Base-by-base conservation (phyloP, 768 basidiomycete genomes). In the Xanthoconium purpureum region DNA sequence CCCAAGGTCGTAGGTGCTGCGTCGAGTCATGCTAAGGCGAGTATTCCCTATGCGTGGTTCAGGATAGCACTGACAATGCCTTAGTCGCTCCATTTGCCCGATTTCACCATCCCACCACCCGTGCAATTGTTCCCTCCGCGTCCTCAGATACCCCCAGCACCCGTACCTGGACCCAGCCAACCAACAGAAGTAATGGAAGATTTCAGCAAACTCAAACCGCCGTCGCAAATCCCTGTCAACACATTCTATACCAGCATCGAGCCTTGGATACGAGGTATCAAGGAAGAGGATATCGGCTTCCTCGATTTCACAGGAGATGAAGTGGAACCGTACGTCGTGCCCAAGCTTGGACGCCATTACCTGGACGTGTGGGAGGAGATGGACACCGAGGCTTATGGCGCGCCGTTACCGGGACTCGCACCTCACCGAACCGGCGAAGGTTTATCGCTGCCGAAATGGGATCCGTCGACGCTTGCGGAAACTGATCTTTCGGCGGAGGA, bases 241-340 rank as follows among this genome's bases (percentile, higher is more conserved):
- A 93, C 92, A 1, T 98, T 97, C 68, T 94, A 94, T 72, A 78
- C 87, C 28, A 88, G 85, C 64, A 84, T 96, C 45, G 96, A 98
- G 65, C 89, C 91, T 12, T 99, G 90, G 78, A 77, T 95, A 66
- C 86, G 94, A 49, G 83, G 84, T 24, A 85, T 98, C 43, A 88
- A 88, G 59, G 97, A 98, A 73, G 97, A 98, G 71, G 97, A 99
- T 67, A 75, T 98, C 30, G 96, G 96, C 3, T 95, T 94, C 72
- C 79, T 99, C 50, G 89, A 92, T 57, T 90, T 90, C 65, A 87
- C 87, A 12, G 90, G 83, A n/a, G 94, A 98, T 65, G 94, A 97
- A 58, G 78, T 91, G 10, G 91, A 94, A 55, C 88, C 92, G 0
- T 97, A 84, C 65, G 73, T 92, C 35, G 83, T 95, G 73, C 96